Evolutionary conservation across 352 stramenopile species (phyloP), one percentile per base, ranked within the genome.

Genomic region (Pythium rhizo-oryzae): DNA sequence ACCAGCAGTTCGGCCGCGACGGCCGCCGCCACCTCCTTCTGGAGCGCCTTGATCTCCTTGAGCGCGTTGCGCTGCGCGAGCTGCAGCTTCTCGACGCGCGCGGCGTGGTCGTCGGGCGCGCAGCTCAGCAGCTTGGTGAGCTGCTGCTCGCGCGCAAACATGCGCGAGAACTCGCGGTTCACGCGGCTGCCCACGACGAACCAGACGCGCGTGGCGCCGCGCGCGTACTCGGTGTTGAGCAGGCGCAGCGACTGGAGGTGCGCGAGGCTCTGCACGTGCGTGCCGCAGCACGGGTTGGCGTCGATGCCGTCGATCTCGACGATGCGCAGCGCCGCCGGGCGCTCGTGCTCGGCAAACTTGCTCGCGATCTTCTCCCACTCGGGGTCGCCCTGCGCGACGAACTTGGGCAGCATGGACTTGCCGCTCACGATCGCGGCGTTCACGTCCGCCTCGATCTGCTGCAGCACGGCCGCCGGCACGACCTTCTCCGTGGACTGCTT

Each of bases 241-340:
- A 97, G 65, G 43, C 87, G 87, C 63, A 97, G 70, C 43, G 81
- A 85, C 68, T 82, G 88, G 28, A 97, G 62, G 44, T 96, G 81
- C 18, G 80, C 70, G 11, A 89, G 53, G 54, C 79, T 90, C 53
- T 87, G 71, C 12, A 97, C 89, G 71, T 97, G 90, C 15, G 90
- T 97, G 41, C 90, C 90, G 59, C 90, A 96, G 79, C 90, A 97
- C 30, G 90, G 87, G 69, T 97, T 97, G 41, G 73, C 66, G 71
- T 97, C 90, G 19, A 97, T 35, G 11, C 82, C 85, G 49, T 90
- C 85, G 50, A 97, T 96, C 19, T 77, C 75, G n/a, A 97, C 82
- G 52, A 97, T 75, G 59, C 90, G 88, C 61, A 97, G 81, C 33
- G 77, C 81, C 35, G 84, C 84, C 6, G 85, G 88, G 66, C 75